Percentiles rank a stretch among this genome's conserved stretches.
Conservation (phyloP, 2,329 filamentous ascomycete species). For the Microcyclosporella mali region DNA sequence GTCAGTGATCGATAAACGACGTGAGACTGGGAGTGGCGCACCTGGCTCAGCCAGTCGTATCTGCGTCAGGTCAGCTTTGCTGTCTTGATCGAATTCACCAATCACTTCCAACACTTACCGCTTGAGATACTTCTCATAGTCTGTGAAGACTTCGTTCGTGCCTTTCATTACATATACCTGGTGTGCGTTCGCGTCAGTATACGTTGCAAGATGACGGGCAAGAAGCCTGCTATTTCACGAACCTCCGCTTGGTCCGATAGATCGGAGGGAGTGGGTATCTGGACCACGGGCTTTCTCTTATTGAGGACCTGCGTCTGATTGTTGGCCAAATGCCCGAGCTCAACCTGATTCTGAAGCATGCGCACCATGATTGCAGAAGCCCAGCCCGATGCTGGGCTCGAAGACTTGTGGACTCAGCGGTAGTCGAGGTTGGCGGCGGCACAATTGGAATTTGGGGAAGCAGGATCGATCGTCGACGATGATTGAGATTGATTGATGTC, state of each 20-base stretch:
- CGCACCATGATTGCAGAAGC: constrained; percentile 20
- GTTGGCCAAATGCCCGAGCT: constrained; percentile 14
- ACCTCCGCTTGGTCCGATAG: constrained; percentile 81
- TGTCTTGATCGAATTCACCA: neutral
- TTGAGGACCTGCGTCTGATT: constrained; percentile 67
- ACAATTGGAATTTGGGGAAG: neutral
- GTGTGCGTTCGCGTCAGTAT: constrained; percentile 22
- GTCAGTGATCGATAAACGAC: constrained; percentile 13
- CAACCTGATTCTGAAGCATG: constrained; percentile 4
- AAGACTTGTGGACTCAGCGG: neutral
- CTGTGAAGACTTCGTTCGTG: constrained; percentile 82
- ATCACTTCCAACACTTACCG: constrained; percentile 52
- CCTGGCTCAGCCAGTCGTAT: constrained; percentile 91
- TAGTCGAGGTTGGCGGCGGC: neutral
- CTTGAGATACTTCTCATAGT: constrained; percentile 80
- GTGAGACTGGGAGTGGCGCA: constrained; percentile 37
- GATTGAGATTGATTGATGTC: constrained; percentile 58
- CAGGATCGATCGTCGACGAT: constrained; percentile 7
- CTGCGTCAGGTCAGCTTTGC: constrained; percentile 40
- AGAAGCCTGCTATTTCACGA: constrained; percentile 32
- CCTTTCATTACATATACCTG: constrained; percentile 89
- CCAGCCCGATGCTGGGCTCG: constrained; percentile 20
- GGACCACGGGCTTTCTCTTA: constrained; percentile 90
- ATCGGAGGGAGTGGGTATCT: constrained; percentile 63
- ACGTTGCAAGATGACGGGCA: constrained; percentile 2